Percentiles rank a stretch among this genome's conserved stretches.
phyloP scores from a whole-genome alignment of 1,284 basidiomycete species.

The Grifola frondosa region DNA sequence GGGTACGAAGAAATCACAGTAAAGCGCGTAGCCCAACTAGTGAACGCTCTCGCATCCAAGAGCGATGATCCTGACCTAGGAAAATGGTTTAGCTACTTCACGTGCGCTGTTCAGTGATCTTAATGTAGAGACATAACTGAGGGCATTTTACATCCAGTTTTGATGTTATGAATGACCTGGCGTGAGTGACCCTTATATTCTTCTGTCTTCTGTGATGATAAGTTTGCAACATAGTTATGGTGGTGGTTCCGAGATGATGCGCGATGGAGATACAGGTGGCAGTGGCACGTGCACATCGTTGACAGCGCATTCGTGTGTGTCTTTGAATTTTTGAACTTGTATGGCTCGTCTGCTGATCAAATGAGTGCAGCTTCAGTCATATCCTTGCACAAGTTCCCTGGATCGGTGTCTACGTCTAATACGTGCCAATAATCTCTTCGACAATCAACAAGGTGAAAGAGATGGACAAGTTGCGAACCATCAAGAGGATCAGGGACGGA shows the following conservation, averaged over 20 bases:
- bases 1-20: slow-evolving; percentile 3
- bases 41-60: not conserved
- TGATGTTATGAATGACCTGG: slow-evolving; percentile 11
- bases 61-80: slow-evolving; percentile 2
- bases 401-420: slow-evolving; percentile 4
- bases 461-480: not conserved
- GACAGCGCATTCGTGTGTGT: too few relatives aligned
- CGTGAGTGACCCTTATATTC: too few relatives aligned
- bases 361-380: not conserved
- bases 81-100: slow-evolving; percentile 5
- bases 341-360: not conserved
- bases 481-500: not conserved
- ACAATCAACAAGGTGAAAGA: slow-evolving; percentile 4
- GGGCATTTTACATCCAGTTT: not conserved
- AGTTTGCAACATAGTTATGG: slow-evolving; percentile 1
- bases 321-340: too few relatives aligned
- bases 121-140: not conserved
- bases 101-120: slow-evolving; percentile 4
- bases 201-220: too few relatives aligned
- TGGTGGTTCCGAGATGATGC: slow-evolving; percentile 17
- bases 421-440: not conserved
- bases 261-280: slow-evolving; percentile 12
- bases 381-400: slow-evolving; percentile 14
- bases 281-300: slow-evolving; percentile 1
- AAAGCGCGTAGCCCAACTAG: slow-evolving; percentile 6